Percentiles rank a stretch among this genome's conserved stretches.
Conservation (phyloP, 768 basidiomycete genomes). For the Tulasnella sp. region DNA sequence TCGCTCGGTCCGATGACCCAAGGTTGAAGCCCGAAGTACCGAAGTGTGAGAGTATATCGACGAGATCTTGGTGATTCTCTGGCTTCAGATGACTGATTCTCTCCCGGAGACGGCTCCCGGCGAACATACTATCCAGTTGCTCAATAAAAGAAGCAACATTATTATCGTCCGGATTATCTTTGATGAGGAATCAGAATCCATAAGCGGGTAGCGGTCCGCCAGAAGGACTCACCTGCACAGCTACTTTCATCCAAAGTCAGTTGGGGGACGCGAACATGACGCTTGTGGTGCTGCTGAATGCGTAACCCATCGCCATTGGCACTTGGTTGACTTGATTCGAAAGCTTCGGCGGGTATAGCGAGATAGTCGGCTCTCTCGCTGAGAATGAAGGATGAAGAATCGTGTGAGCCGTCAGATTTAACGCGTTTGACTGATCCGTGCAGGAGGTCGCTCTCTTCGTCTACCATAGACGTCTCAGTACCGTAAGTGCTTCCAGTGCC, state of each 20-base stretch:
- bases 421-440: neutral
- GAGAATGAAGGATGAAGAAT: conserved; percentile 6
- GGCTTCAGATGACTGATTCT: neutral
- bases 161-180: neutral
- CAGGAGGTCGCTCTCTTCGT: neutral
- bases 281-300: neutral
- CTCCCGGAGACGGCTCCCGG: neutral
- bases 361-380: conserved; percentile 4
- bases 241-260: neutral
- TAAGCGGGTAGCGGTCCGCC: too few relatives aligned
- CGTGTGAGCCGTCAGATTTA: neutral
- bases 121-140: conserved; percentile 2
- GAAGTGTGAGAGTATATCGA: neutral
- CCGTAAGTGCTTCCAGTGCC: neutral
- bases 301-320: neutral
- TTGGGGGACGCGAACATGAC: neutral
- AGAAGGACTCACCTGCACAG: too few relatives aligned
- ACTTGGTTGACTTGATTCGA: neutral
- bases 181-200: too few relatives aligned
- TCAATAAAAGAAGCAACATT: neutral
- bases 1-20: neutral
- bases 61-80: neutral
- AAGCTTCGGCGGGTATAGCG: neutral
- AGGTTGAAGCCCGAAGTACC: neutral
- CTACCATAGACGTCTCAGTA: neutral